Evolutionary conservation across 352 stramenopile species (phyloP), one percentile per base, ranked within the genome.

Genomic region (Phytophthora fragariae): DNA sequence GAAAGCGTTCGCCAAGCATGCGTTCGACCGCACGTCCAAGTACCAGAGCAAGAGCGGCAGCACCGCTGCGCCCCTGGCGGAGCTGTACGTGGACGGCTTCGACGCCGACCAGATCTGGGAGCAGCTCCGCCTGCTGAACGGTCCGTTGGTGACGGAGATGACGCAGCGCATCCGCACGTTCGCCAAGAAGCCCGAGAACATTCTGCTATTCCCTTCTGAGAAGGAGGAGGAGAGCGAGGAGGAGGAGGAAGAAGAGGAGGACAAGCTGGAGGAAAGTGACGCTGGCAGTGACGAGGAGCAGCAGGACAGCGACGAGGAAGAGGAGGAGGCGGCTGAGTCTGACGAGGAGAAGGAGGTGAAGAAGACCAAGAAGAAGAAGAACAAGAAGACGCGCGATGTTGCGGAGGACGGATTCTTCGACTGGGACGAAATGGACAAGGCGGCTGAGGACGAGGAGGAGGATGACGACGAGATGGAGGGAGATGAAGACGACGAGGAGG

Each of bases 381-480:
- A 50, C 21, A 92, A 91, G 76, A 90, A 86, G 66, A 56, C 71
- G 56, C 81, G 83, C 33, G 88, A 95, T 73, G 84, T 92, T 15
- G 81, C 82, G 2, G 86, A 94, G 68, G 89, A 94, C 44, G 86
- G 86, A 0, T 96, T 96, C 70, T 96, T 96, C 46, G 85, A 96
- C 61, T 96, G 89, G 89, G 89, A 94, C 31, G 89, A 96, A 70
- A 96, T 96, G 89, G 87, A 96, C 67, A 90, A 88, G 57, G 86
- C 89, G 0, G 89, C 87, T 1, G 89, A 96, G 63, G 89, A 93
- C 37, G 85, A 93, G 50, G 85, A 89, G 37, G 75, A 83, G 12
- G 76, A 73, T 8, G 82, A 83, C 12, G 74, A 83, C n/a, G 67
- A 77, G 15, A 57, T 78, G 35, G 71, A 83, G 11, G 63, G 29